Conservation (phyloP, 2,329 filamentous ascomycete species). For the Tolypocladium nubicola region DNA sequence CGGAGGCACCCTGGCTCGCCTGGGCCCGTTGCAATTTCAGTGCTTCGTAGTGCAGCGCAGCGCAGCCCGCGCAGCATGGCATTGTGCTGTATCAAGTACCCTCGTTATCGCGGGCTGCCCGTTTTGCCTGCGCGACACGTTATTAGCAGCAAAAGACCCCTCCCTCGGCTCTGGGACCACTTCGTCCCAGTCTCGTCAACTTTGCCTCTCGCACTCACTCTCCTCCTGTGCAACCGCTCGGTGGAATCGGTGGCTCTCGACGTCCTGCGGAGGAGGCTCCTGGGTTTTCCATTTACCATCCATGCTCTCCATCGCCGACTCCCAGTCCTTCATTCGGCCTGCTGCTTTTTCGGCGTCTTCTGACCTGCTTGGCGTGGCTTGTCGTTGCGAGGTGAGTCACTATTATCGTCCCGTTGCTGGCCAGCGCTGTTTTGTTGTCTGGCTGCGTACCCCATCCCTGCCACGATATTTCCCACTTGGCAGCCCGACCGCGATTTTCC, state of each 20-base stretch:
- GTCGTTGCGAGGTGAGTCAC: constrained; percentile 6
- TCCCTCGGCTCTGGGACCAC: not conserved
- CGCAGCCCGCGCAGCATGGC: not conserved
- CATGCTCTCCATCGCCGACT: not conserved
- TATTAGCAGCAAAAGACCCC: constrained; percentile 2
- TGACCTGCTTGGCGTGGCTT: not conserved
- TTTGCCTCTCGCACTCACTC: not conserved
- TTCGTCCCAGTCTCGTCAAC: not conserved
- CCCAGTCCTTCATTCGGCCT: not conserved
- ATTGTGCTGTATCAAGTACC: not conserved
- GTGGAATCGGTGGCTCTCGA: not conserved
- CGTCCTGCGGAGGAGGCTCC: not conserved
- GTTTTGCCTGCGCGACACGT: not conserved
- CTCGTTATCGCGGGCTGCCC: not conserved
- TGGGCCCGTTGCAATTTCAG: not conserved
- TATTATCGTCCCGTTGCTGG: constrained; percentile 1
- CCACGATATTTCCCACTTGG: not conserved
- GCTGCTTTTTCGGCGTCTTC: not conserved
- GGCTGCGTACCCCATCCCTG: constrained; percentile 3
- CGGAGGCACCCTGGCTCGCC: not conserved
- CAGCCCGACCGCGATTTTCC: constrained; percentile 1
- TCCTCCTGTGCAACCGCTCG: not conserved
- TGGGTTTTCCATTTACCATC: not conserved
- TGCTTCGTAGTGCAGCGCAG: not conserved
- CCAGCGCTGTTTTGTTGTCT: constrained; percentile 4